Evolutionary conservation across 371 early-diverging fungal genomes (phyloP).

Genomic region (Mortierella sp.): DNA sequence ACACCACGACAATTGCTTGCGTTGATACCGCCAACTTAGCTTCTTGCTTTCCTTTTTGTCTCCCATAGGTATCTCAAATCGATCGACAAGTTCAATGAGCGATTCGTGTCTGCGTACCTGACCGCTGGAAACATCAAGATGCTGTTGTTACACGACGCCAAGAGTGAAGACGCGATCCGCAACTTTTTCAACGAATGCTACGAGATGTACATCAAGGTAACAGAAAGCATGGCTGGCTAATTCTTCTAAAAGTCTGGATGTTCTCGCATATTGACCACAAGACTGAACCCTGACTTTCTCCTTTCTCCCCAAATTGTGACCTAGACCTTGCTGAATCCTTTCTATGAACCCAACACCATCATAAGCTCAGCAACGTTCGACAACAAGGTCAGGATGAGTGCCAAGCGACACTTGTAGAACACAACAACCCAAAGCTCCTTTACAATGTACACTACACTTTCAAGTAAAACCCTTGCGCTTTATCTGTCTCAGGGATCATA

Average conservation of each 20-base stretch:
- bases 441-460: slow-evolving; percentile 13
- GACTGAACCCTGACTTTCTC: too few species aligned
- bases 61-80: slow-evolving; percentile 87
- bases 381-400: slow-evolving; percentile 75
- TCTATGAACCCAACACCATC: slow-evolving; percentile 83
- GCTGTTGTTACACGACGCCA: slow-evolving; percentile 91
- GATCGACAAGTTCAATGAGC: slow-evolving; percentile 95
- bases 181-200: slow-evolving; percentile 92
- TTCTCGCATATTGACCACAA: too few species aligned
- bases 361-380: slow-evolving; percentile 90
- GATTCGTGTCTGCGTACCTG: slow-evolving; percentile 91
- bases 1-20: too few species aligned
- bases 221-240: too few species aligned
- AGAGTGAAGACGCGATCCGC: slow-evolving; percentile 89
- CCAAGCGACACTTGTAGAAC: slow-evolving; percentile 81
- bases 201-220: slow-evolving; percentile 92
- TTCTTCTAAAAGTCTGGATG: too few species aligned
- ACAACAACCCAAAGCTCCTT: too few species aligned
- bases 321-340: slow-evolving; percentile 91
- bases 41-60: slow-evolving; percentile 3
- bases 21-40: too few species aligned
- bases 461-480: not conserved
- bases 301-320: too few species aligned
- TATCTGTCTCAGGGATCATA: too few species aligned
- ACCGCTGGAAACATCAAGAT: slow-evolving; percentile 89